phyloP scores from a whole-genome alignment of 1,284 basidiomycete genomes.

The Ganoderma meredithae region DNA sequence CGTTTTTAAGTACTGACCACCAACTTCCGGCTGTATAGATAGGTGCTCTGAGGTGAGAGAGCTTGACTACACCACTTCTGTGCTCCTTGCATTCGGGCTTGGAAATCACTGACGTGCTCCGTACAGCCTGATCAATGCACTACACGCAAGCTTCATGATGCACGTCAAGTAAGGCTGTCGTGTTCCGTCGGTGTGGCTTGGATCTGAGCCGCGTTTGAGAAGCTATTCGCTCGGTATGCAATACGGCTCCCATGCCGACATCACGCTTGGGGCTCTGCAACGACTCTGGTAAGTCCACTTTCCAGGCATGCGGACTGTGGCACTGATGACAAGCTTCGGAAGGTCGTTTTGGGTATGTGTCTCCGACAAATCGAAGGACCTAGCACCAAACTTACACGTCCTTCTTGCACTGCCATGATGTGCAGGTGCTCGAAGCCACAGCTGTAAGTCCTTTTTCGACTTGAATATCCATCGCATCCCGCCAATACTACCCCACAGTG shows the following conservation, averaged over 20 bases:
- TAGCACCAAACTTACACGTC: too few species aligned
- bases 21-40: background rate
- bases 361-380: background rate
- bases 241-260: background rate
- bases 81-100: background rate
- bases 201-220: background rate
- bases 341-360: slow-evolving; percentile 3
- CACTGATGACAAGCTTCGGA: too few species aligned
- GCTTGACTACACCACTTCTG: background rate
- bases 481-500: background rate
- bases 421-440: background rate
- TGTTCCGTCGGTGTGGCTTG: background rate
- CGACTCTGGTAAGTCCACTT: background rate
- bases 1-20: background rate
- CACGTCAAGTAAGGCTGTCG: slow-evolving; percentile 3
- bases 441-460: background rate
- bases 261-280: background rate
- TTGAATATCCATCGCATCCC: background rate
- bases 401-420: too few species aligned
- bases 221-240: background rate
- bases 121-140: background rate
- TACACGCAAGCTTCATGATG: background rate
- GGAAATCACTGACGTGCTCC: background rate
- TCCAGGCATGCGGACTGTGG: background rate
- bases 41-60: slow-evolving; percentile 1